Conservation (phyloP, 768 basidiomycete species). For the Lactarius hengduanensis region DNA sequence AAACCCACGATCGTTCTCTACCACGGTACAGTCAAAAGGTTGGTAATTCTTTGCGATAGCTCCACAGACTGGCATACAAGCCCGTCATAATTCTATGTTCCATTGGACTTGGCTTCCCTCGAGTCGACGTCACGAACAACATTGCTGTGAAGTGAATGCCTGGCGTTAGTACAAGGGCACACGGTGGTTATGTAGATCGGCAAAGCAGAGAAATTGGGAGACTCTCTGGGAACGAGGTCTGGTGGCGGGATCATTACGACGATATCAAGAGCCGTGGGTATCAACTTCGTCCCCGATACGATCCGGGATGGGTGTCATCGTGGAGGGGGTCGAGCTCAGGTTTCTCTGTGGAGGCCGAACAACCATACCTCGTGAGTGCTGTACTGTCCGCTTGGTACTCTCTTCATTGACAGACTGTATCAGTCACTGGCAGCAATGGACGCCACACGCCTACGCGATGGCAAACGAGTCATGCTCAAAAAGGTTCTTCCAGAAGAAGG, state of each 20-base stretch:
- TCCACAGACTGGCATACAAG: no score
- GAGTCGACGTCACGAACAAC: no score
- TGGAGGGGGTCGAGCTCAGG: background rate
- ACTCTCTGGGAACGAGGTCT: background rate
- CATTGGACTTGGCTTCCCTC: background rate
- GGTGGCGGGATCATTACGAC: constrained; percentile 23
- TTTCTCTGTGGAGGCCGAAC: constrained; percentile 3
- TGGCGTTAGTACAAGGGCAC: no score
- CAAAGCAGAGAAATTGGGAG: background rate
- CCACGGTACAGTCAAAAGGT: no score
- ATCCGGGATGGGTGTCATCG: constrained; percentile 13
- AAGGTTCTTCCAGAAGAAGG: constrained; percentile 10
- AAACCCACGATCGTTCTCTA: no score
- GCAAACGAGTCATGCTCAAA: constrained; percentile 36
- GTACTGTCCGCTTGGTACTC: no score
- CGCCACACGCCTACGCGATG: constrained; percentile 35
- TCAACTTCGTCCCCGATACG: constrained; percentile 14
- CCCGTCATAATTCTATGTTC: no score
- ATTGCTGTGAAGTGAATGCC: no score
- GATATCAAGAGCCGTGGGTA: constrained; percentile 8
- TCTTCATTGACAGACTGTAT: no score
- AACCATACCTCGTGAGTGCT: background rate
- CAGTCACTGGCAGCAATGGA: no score
- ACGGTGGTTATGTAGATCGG: no score
- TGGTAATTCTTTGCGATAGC: no score